phyloP scores from a whole-genome alignment of 129 eudicot genomes.

The Escallonia herrerae region DNA sequence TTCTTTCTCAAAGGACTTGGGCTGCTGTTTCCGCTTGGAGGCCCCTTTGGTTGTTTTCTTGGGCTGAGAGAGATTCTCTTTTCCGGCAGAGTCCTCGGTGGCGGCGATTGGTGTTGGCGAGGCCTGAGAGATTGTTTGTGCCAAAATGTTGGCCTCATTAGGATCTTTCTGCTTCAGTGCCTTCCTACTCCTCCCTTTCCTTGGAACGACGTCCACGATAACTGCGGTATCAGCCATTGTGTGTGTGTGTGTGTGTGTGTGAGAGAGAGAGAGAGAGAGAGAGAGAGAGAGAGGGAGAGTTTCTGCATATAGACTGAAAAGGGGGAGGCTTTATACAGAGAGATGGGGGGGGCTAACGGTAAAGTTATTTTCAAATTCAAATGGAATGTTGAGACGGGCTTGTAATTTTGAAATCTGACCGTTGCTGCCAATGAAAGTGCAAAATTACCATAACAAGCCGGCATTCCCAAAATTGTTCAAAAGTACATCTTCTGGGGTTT shows the following conservation, averaged over 20 bases:
- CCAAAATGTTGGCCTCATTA: constrained; percentile 52
- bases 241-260: neutral
- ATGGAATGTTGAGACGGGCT: neutral
- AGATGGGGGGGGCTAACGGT: constrained; percentile 44
- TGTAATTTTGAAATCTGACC: constrained; percentile 6
- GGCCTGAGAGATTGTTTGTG: constrained; percentile 35
- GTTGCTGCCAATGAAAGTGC: neutral
- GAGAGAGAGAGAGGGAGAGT: constrained; percentile 13
- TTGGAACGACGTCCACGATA: constrained; percentile 26
- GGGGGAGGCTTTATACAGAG: constrained; percentile 15
- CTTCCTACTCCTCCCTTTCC: constrained; percentile 54
- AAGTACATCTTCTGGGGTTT: too few species aligned
- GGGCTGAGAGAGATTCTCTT: constrained; percentile 66
- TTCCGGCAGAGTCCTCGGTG: constrained; percentile 22
- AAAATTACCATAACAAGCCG: too few species aligned
- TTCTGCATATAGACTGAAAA: neutral
- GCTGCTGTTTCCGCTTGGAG: constrained; percentile 24
- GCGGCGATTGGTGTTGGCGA: constrained; percentile 6
- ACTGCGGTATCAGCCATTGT: constrained; percentile 54
- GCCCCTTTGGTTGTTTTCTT: constrained; percentile 34
- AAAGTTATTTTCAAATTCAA: constrained; percentile 29
- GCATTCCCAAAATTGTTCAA: too few species aligned
- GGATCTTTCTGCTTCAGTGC: constrained; percentile 53
- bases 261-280: constrained; percentile 5
- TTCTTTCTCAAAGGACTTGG: constrained; percentile 45